Percentiles rank a stretch among this genome's conserved stretches.
Conservation (phyloP, 169 alveolate genomes). For the Cryptosporidium tyzzeri region DNA sequence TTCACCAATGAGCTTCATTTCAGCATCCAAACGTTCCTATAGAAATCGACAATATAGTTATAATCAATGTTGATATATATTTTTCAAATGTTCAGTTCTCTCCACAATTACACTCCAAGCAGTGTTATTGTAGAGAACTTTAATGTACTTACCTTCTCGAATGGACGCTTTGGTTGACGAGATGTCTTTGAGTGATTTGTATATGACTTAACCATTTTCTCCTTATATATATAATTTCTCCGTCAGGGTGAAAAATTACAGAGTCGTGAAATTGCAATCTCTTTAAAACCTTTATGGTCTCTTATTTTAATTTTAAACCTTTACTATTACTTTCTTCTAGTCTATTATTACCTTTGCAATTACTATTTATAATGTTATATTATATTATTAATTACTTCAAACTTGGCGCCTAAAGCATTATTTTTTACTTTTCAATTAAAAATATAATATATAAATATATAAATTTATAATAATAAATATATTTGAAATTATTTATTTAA, state of each 20-base stretch:
- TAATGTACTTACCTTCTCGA: constrained; percentile 89
- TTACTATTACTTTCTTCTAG: background rate
- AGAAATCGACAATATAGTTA: background rate
- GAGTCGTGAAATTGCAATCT: constrained; percentile 22
- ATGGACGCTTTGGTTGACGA: constrained; percentile 95
- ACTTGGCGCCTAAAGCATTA: background rate
- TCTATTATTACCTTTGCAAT: constrained; percentile 9
- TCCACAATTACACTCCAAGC: background rate
- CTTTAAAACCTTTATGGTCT: constrained; percentile 11
- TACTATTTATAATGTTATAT: background rate
- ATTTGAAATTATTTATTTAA: background rate
- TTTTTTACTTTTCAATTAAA: background rate
- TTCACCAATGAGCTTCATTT: constrained; percentile 97
- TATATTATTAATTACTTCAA: background rate
- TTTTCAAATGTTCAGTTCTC: background rate
- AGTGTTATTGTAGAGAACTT: background rate
- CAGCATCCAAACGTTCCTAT: constrained; percentile 94
- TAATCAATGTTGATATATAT: background rate
- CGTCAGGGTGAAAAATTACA: constrained; percentile 9
- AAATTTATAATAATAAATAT: background rate
- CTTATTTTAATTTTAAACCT: background rate
- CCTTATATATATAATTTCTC: constrained; percentile 32
- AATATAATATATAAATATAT: background rate
- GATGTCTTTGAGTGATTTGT: constrained; percentile 91
- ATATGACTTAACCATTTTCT: constrained; percentile 86